phyloP scores from a whole-genome alignment of 1,139 yeast species.

The Hemisphaericaspora subhashii region DNA sequence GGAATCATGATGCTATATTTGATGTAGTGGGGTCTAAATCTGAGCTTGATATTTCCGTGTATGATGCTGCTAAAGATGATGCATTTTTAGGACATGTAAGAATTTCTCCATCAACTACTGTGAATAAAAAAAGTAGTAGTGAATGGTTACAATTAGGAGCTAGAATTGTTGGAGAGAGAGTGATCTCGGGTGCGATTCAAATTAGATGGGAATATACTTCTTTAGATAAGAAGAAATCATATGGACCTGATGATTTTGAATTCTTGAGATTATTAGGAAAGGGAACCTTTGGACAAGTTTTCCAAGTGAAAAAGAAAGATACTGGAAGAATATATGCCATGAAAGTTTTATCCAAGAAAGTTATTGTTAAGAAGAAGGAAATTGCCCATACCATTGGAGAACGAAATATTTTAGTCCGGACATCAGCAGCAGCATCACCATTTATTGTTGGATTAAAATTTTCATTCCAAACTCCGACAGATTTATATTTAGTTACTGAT shows the following conservation, averaged over 20 bases:
- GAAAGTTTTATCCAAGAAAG: slow-evolving; percentile 93
- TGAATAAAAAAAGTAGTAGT: slow-evolving; percentile 34
- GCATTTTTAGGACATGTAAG: slow-evolving; percentile 83
- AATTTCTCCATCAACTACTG: slow-evolving; percentile 61
- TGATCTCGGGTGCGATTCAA: slow-evolving; percentile 67
- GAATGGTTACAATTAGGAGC: slow-evolving; percentile 77
- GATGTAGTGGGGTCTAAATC: slow-evolving; percentile 86
- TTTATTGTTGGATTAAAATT: slow-evolving; percentile 94
- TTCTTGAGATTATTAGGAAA: slow-evolving; percentile 86
- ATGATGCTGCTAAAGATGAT: slow-evolving; percentile 81
- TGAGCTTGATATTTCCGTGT: slow-evolving; percentile 81
- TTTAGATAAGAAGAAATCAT: slow-evolving; percentile 63
- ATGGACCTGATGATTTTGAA: slow-evolving; percentile 93
- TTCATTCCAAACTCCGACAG: slow-evolving; percentile 92
- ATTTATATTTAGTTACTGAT: slow-evolving; percentile 89
- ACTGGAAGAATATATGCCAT: slow-evolving; percentile 91
- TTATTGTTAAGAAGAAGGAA: slow-evolving; percentile 93
- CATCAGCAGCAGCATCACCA: slow-evolving; percentile 78
- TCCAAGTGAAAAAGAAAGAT: slow-evolving; percentile 88
- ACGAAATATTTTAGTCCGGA: slow-evolving; percentile 87
- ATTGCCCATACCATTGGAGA: slow-evolving; percentile 98
- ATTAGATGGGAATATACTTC: slow-evolving; percentile 73
- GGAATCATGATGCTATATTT: slow-evolving; percentile 91
- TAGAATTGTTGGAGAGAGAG: slow-evolving; percentile 74
- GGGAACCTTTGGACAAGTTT: slow-evolving; percentile 97